Evolutionary conservation across 192 early-diverging fungal genomes (phyloP).

Genomic region (Coemansia sp.): DNA sequence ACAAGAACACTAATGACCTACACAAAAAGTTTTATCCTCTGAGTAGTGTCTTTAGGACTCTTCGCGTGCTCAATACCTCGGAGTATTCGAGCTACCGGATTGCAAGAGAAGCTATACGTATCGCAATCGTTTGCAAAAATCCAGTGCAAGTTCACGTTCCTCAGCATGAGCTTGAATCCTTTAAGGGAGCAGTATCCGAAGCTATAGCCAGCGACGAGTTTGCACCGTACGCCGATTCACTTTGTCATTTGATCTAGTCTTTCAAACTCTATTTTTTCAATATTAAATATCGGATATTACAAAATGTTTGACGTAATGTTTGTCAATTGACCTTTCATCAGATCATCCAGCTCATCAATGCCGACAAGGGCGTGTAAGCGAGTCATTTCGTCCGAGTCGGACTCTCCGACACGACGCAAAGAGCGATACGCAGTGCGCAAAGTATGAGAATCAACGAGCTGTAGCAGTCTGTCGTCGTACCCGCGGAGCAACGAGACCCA

Average conservation of each 20-base stretch:
- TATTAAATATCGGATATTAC: neutral
- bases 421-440: slow-evolving; percentile 60
- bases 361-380: slow-evolving; percentile 71
- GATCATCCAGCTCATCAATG: slow-evolving; percentile 67
- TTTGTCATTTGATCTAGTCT: neutral
- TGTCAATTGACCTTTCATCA: slow-evolving; percentile 51
- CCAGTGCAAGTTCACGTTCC: neutral
- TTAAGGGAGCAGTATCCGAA: neutral
- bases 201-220: neutral
- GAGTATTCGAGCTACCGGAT: neutral
- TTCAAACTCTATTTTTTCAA: neutral
- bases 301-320: neutral
- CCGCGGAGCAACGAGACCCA: slow-evolving; percentile 73
- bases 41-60: neutral
- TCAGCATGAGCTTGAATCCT: neutral
- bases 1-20: neutral
- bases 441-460: slow-evolving; percentile 60
- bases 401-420: slow-evolving; percentile 64
- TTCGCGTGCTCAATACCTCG: neutral
- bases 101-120: neutral
- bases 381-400: slow-evolving; percentile 73
- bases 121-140: neutral
- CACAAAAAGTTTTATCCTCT: neutral
- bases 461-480: slow-evolving; percentile 58
- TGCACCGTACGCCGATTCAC: neutral